Conservation (phyloP, 306 rosid genomes). For the Sindora glabra region DNA sequence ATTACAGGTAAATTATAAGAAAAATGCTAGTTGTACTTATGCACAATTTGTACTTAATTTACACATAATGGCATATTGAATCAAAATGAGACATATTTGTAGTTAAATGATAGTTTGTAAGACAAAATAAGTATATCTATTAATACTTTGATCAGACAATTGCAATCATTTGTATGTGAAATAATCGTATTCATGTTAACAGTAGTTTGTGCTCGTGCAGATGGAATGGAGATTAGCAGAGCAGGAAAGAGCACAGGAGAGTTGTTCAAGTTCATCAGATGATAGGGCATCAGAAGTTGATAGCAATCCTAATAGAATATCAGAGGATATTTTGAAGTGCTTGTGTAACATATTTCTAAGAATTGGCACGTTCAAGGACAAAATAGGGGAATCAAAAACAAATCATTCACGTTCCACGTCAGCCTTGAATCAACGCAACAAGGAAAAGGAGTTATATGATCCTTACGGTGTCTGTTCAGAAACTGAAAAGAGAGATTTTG, state of each 20-base stretch:
- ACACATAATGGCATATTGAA: too few species aligned
- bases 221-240: constrained; percentile 46
- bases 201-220: constrained; percentile 30
- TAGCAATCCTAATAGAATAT: constrained; percentile 55
- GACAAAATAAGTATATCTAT: too few species aligned
- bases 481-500: constrained; percentile 43
- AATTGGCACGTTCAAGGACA: constrained; percentile 50
- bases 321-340: constrained; percentile 74
- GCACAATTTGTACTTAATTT: too few species aligned
- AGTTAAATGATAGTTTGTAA: too few species aligned
- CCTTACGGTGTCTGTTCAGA: constrained; percentile 61
- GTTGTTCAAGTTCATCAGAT: constrained; percentile 37
- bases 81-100: too few species aligned
- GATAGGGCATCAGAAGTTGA: constrained; percentile 34
- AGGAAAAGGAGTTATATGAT: constrained; percentile 47
- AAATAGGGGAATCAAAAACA: constrained; percentile 23
- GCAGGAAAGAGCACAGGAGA: constrained; percentile 46
- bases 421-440: constrained; percentile 20
- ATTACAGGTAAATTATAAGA: constrained; percentile 36
- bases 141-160: too few species aligned
- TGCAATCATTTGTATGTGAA: constrained; percentile 10
- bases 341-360: constrained; percentile 55
- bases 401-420: constrained; percentile 10
- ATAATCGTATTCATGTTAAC: constrained; percentile 7
- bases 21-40: too few species aligned